Conservation (phyloP, 352 stramenopile genomes). For the Achlya hypogyna region DNA sequence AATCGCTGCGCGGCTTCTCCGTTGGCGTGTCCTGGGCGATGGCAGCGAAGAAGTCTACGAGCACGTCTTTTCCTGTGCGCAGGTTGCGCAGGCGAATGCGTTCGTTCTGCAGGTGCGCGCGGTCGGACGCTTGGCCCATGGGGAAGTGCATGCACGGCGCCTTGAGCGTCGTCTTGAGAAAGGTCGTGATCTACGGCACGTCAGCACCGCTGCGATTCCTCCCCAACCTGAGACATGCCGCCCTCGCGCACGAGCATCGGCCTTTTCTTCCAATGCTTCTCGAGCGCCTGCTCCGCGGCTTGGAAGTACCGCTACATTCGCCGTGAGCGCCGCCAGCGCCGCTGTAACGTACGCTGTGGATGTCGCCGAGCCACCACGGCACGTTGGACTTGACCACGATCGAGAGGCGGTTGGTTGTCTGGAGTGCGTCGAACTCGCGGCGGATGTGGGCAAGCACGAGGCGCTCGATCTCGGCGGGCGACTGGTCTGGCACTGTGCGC, state of each 20-base stretch:
- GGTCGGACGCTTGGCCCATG: constrained; percentile 21
- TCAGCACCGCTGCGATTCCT: neutral
- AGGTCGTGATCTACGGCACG: constrained; percentile 11
- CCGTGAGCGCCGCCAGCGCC: neutral
- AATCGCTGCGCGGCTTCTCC: too few species aligned
- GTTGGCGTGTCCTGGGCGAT: neutral
- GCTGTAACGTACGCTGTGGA: constrained; percentile 15
- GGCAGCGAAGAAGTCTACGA: constrained; percentile 18
- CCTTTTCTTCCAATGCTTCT: constrained; percentile 23
- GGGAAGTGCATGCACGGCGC: constrained; percentile 22
- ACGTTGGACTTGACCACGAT: constrained; percentile 19
- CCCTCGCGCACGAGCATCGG: constrained; percentile 22
- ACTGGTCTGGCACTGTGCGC: constrained; percentile 19
- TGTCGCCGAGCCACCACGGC: constrained; percentile 20
- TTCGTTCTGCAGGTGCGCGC: constrained; percentile 23
- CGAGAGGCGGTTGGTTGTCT: constrained; percentile 10
- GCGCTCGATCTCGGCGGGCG: constrained; percentile 13
- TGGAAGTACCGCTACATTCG: constrained; percentile 16
- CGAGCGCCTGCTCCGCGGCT: constrained; percentile 17
- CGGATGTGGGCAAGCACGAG: constrained; percentile 17
- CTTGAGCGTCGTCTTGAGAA: constrained; percentile 16
- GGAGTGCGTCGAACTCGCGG: constrained; percentile 10
- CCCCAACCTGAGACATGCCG: constrained; percentile 15
- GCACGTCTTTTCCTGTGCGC: constrained; percentile 18
- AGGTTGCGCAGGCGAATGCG: constrained; percentile 21